Base-by-base conservation (phyloP, 192 early-diverging fungal species). In the Entomortierella beljakovae region DNA sequence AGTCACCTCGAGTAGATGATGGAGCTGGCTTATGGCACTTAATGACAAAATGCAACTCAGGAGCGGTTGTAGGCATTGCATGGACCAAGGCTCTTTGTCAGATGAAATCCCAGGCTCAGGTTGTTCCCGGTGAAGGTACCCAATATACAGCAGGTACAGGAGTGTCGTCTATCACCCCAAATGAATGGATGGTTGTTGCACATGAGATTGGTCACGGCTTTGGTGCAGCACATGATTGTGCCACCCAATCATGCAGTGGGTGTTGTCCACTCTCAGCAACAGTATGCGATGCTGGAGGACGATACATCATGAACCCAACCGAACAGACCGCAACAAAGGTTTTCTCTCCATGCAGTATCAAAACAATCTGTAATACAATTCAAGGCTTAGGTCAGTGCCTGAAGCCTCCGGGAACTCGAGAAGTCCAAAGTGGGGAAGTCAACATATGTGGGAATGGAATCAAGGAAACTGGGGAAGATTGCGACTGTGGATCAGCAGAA, bases 131-230 rank as follows among this genome's bases (percentile, higher is more conserved):
- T 16, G 81, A 81, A 22, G 82, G 80, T 37, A 70, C 68, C 58
- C 71, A 55, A 42, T 91, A 80, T 71, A 90, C 93, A 6, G 92
- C 94, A 32, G 95, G 95, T 10, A 91, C 93, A 4, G 97, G 92
- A 50, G 90, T 98, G 6, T 95, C 93, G 16, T 92, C 95, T 0
- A 85, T 91, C 22, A 92, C 89, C 7, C 88, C 89, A 26, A 91
- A 91, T 58, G 94, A 96, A 81, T 98, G 95, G 95, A 96, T 95
- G 84, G 92, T 96, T 7, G 93, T 97, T n/a, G 95, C 95, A 29
- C 97, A 98, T 79, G 97, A 97, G 81, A 90, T 97, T 75, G 95
- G 95, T 11, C 96, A 97, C 70, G 92, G 91, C 43, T 93, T 93
- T 84, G 95, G 96, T 38, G 96, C 96, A 3, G 85, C 84, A 49